phyloP scores from a whole-genome alignment of 1,284 basidiomycete genomes.

The Thelephora terrestris region DNA sequence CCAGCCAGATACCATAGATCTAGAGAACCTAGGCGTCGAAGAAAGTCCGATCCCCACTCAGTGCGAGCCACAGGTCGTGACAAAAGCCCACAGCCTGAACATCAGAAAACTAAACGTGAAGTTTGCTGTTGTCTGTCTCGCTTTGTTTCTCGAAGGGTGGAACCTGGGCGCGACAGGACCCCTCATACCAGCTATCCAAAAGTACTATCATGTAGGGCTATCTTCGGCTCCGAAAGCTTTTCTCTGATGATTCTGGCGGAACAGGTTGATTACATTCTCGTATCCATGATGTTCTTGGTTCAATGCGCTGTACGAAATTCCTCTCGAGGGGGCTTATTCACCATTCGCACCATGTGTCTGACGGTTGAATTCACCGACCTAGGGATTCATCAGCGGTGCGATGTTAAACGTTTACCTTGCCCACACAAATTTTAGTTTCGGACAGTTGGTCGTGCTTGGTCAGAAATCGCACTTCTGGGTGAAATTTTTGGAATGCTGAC shows the following conservation, averaged over 20 bases:
- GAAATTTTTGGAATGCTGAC: background rate
- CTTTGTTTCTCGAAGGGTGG: slow-evolving; percentile 42
- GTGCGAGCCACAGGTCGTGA: too few relatives aligned
- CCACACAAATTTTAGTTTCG: slow-evolving; percentile 43
- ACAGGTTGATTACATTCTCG: slow-evolving; percentile 36
- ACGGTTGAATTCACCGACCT: too few relatives aligned
- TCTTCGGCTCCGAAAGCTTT: background rate
- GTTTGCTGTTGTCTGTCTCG: slow-evolving; percentile 25
- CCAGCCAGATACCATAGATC: too few relatives aligned
- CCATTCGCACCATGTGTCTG: too few relatives aligned
- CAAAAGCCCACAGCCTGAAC: too few relatives aligned
- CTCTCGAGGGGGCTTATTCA: too few relatives aligned
- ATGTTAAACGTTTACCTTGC: slow-evolving; percentile 44
- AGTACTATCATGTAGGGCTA: slow-evolving; percentile 36
- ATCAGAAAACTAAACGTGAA: too few relatives aligned
- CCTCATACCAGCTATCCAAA: slow-evolving; percentile 44
- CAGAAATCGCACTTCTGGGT: slow-evolving; percentile 1
- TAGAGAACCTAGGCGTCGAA: too few relatives aligned
- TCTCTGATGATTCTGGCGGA: background rate
- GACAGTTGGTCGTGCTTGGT: slow-evolving; percentile 41
- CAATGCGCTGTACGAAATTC: slow-evolving; percentile 28
- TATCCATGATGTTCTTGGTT: slow-evolving; percentile 39
- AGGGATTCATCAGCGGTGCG: slow-evolving; percentile 48
- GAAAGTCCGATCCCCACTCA: too few relatives aligned
- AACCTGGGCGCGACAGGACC: slow-evolving; percentile 49